These are phyloP conservation scores for Nitzschia sp. DNA, from an alignment of 108 stramenopile genomes.

Conservation along the genomic window DNA sequence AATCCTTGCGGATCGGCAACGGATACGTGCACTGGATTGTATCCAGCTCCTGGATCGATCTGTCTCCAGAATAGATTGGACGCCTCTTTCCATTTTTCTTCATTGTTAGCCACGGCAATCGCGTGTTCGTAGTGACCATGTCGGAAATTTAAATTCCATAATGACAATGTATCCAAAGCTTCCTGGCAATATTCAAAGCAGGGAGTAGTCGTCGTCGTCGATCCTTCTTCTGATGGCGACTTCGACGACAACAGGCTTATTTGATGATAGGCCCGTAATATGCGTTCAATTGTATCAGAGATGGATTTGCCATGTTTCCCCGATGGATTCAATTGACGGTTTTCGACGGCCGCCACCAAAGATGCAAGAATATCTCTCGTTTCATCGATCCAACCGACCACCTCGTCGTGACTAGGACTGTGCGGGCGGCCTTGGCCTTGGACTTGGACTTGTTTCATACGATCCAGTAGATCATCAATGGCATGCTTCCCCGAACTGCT, in stretches of 20 bases:
- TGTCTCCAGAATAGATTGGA: conserved; percentile 58
- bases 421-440: no score
- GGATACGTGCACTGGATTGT: conserved; percentile 39
- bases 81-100: conserved; percentile 63
- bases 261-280: conserved; percentile 22
- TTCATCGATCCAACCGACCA: neutral
- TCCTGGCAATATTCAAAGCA: conserved; percentile 6
- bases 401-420: no score
- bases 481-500: no score
- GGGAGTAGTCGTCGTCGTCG: neutral
- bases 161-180: conserved; percentile 38
- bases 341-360: conserved; percentile 17
- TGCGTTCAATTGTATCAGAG: conserved; percentile 18
- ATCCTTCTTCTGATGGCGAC: neutral
- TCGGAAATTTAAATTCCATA: conserved; percentile 58
- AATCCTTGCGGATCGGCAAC: conserved; percentile 55
- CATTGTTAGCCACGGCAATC: conserved; percentile 54
- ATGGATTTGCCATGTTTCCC: conserved; percentile 37
- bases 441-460: no score
- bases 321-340: conserved; percentile 24
- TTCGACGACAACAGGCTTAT: neutral
- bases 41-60: conserved; percentile 59
- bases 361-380: neutral
- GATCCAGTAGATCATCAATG: no score
- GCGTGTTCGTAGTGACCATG: conserved; percentile 57